Evolutionary conservation across 1,139 yeast genomes (phyloP).

Genomic region (Sugiyamaella novakii): DNA sequence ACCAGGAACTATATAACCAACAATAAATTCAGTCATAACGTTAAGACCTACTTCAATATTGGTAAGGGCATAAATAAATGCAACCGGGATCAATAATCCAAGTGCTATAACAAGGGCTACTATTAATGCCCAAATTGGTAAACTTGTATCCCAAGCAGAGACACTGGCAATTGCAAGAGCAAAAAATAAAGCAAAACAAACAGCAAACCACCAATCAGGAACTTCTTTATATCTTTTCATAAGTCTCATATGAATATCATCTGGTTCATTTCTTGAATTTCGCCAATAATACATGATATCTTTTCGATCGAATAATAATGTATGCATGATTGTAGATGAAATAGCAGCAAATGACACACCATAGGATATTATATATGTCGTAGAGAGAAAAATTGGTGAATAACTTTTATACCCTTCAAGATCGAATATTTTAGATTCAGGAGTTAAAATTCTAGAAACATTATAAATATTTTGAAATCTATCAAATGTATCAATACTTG

Average conservation of each 20-base stretch:
- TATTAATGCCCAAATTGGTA: conserved; percentile 56
- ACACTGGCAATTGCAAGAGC: conserved; percentile 54
- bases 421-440: conserved; percentile 44
- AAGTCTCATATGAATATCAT: conserved; percentile 64
- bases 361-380: conserved; percentile 63
- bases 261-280: conserved; percentile 48
- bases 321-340: conserved; percentile 59
- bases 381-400: conserved; percentile 64
- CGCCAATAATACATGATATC: conserved; percentile 53
- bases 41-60: conserved; percentile 58
- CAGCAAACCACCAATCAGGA: conserved; percentile 68
- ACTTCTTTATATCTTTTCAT: conserved; percentile 61
- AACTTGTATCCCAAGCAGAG: conserved; percentile 46
- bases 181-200: conserved; percentile 52
- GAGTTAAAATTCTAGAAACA: conserved; percentile 44
- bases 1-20: conserved; percentile 67
- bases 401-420: conserved; percentile 52
- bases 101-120: conserved; percentile 55
- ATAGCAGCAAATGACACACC: conserved; percentile 67
- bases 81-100: conserved; percentile 58
- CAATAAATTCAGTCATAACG: conserved; percentile 61
- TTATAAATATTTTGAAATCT: conserved; percentile 50
- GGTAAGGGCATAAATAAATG: conserved; percentile 57
- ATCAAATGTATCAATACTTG: conserved; percentile 48
- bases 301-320: conserved; percentile 56